phyloP scores from a whole-genome alignment of 1,139 yeast species.

The Nadsonia commutata region DNA sequence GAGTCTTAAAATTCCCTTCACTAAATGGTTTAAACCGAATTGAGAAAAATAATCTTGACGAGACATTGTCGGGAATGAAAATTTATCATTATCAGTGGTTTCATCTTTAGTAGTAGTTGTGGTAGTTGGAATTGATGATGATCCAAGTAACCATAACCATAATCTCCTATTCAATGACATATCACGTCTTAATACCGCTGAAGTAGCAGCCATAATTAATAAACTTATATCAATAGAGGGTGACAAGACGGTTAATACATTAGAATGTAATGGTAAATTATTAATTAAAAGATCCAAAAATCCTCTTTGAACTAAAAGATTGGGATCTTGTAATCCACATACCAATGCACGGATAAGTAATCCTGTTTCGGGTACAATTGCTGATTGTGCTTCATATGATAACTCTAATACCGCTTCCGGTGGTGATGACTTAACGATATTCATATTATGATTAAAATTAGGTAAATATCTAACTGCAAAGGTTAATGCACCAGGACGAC shows the following conservation, averaged over 20 bases:
- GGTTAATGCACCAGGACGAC: constrained; percentile 66
- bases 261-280: constrained; percentile 50
- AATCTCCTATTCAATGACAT: constrained; percentile 87
- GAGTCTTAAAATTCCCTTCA: constrained; percentile 37
- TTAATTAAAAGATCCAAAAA: constrained; percentile 67
- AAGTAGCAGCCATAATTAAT: constrained; percentile 48
- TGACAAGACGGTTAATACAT: constrained; percentile 35
- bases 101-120: constrained; percentile 2
- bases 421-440: constrained; percentile 11
- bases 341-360: constrained; percentile 60
- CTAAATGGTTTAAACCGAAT: constrained; percentile 38
- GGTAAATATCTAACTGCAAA: constrained; percentile 67
- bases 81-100: neutral
- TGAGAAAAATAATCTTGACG: constrained; percentile 42
- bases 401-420: constrained; percentile 14
- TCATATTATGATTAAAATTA: constrained; percentile 26
- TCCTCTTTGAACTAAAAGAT: constrained; percentile 70
- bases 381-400: constrained; percentile 44
- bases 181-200: constrained; percentile 63
- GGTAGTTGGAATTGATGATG: constrained; percentile 28
- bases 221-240: constrained; percentile 39
- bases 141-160: constrained; percentile 88
- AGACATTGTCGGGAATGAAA: constrained; percentile 8
- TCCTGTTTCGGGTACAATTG: constrained; percentile 65
- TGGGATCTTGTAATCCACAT: constrained; percentile 46